Evolutionary conservation across 805 yeast species (phyloP), one percentile per base, ranked within the genome.

Genomic region (Soucietia sequanensis): DNA sequence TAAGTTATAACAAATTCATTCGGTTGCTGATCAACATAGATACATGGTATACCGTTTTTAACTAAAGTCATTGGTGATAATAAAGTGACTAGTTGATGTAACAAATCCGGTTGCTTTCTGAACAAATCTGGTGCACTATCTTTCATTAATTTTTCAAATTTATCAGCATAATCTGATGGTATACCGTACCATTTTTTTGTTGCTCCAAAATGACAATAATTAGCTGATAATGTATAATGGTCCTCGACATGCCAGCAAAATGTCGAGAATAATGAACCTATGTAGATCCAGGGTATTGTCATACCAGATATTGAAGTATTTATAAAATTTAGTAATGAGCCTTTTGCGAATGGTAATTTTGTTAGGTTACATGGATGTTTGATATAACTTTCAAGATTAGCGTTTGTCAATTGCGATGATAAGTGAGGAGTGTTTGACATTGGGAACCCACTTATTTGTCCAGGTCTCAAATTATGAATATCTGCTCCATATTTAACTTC

Each of bases 211-310:
- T 90, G 96, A 56, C 95, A 95, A 56, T 90, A 90, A 56, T 91
- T 91, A 4, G 95, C 90, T 33, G 95, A 84, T 41, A 87, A 69
- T 0, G 96, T 86, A 54, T 85, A 88, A 54, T 91, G 97, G 58
- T 90, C 98, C 52, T 90, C 98, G 39, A 85, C 83, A 57, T 91
- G 97, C 96, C 97, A 91, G 59, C 98, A 90, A 54, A 91, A 91
- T 1, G 97, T 87, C 2, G 95, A 84, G 49, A 88, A 80, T 32
- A 87, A 69, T 33, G 95, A 86, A 0, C 98, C 98, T 11, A 90
- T 78, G 51, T 90, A 90, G 3, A 89, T 73, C 98, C 98, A 90
- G 0, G 98, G 98, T 13, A 85, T 75, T 0, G 97, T 89, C 88
- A 90, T 90, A 1, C 98, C 98, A 0, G 95, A 82, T 2, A 91